These are phyloP conservation scores for Fraxinus pennsylvanica DNA, from an alignment of 257 asterid species.

Conservation along the genomic window DNA sequence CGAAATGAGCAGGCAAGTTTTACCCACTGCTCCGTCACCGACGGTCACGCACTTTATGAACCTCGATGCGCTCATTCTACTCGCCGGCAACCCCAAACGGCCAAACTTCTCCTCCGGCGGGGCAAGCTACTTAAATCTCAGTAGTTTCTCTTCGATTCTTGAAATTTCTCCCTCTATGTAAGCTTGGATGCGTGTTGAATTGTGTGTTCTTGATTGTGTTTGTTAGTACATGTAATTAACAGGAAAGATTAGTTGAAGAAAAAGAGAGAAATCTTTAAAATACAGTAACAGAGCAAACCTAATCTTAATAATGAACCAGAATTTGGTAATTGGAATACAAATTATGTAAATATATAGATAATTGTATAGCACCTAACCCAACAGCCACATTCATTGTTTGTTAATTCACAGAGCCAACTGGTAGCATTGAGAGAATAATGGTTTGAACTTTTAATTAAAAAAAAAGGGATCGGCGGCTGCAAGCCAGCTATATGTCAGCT, in stretches of 20 bases:
- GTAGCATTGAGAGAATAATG: background rate
- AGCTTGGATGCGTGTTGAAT: background rate
- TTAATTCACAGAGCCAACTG: background rate
- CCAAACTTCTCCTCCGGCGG: constrained; percentile 7
- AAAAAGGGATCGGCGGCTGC: too few species aligned
- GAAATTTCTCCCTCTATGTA: background rate
- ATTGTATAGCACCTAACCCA: constrained; percentile 40
- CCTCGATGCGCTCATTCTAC: constrained; percentile 71
- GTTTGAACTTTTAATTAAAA: too few species aligned
- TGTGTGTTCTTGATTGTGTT: background rate
- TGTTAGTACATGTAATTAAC: constrained; percentile 30
- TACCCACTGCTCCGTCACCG: constrained; percentile 85
- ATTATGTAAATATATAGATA: constrained; percentile 4
- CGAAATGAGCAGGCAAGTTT: constrained; percentile 80
- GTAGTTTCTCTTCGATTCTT: constrained; percentile 4
- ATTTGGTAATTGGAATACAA: constrained; percentile 13
- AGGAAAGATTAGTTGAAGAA: constrained; percentile 23
- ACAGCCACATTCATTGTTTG: constrained; percentile 34
- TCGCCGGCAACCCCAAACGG: constrained; percentile 28
- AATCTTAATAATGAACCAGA: constrained; percentile 18
- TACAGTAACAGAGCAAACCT: constrained; percentile 25
- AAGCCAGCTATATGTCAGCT: too few species aligned
- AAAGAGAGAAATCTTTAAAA: constrained; percentile 23
- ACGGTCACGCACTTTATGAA: constrained; percentile 79
- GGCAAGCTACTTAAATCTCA: constrained; percentile 9